Conservation (phyloP, 2,329 filamentous ascomycete species). For the Ascochyta lentis region DNA sequence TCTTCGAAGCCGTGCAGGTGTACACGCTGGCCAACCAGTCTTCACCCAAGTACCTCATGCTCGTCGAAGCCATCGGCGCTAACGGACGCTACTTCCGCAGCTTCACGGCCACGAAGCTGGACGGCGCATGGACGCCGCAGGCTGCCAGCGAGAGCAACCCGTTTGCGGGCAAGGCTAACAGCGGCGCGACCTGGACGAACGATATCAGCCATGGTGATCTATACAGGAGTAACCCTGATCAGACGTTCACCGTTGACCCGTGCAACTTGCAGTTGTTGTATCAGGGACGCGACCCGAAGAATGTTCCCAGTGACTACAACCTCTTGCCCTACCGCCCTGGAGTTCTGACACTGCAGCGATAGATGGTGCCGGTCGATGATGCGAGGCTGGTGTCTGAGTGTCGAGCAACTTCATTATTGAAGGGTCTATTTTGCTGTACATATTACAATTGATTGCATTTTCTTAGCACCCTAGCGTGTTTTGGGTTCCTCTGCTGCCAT, state of each 20-base stretch:
- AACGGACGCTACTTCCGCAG: conserved; percentile 71
- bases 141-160: conserved; percentile 63
- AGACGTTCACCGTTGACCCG: conserved; percentile 68
- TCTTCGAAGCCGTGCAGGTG: conserved; percentile 72
- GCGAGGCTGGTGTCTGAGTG: neutral
- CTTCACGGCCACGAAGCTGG: conserved; percentile 65
- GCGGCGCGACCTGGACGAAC: conserved; percentile 69
- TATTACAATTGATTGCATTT: no score
- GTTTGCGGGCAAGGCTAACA: conserved; percentile 72
- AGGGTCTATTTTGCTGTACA: no score
- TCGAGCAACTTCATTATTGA: no score
- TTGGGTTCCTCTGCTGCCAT: no score
- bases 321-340: conserved; percentile 62
- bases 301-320: conserved; percentile 53
- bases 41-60: conserved; percentile 65
- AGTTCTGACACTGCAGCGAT: conserved; percentile 57
- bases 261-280: conserved; percentile 71
- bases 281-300: conserved; percentile 61
- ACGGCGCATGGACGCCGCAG: conserved; percentile 65
- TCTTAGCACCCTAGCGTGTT: no score
- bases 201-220: conserved; percentile 72
- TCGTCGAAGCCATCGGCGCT: conserved; percentile 67
- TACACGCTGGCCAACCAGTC: conserved; percentile 64
- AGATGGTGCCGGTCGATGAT: neutral
- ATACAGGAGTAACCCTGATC: conserved; percentile 62